Base-by-base conservation (phyloP, 805 yeast genomes). In the Metschnikowia borealis region DNA sequence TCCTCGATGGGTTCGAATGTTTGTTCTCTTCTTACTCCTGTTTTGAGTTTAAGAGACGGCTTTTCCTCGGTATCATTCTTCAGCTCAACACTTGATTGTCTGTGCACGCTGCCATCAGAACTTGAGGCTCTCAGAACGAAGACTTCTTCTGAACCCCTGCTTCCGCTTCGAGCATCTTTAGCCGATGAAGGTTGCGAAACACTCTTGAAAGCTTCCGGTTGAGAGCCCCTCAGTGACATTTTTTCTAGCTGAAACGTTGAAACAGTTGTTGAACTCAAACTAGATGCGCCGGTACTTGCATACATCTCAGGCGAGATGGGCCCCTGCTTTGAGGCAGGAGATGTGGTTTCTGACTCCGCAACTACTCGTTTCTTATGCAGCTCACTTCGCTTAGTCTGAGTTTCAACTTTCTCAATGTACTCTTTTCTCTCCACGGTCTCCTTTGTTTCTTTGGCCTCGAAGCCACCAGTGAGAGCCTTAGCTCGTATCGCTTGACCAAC, bases 171-270 rank as follows among this genome's bases (percentile, higher is more conserved):
- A 6, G 38, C 45, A 14, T 42, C 45, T 21, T 33, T 42, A 10
- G 45, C 45, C 18, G 45, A 42, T 8, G 45, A 42, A 20, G 45
- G 45, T n/a, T 42, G 45, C 10, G 45, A 42, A 14, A 42, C 45
- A n/a, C 45, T 42, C 20, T 34, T 29, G 13, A 20, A 33, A n/a
- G 23, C 38, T 5, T 42, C 45, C 20, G 36, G 20, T 15, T 20
- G 21, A 39, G 33, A 26, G 21, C 17, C 17, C n/a, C 21, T 17
- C n/a, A 39, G 34, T 7, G 29, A 8, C 18, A 23, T 14, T 11
- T 39, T 39, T n/a, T 39, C 43, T 2, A 39, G 21, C 11, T 39
- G 43, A 10, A 15, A 39, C 8, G 15, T 39, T 15, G 23, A 21
- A 26, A 15, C 15, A 6, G 34, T 15, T 15, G 43, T 5, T 11